Conservation (phyloP, 331 rosid genomes). For the Malus hybrid region DNA sequence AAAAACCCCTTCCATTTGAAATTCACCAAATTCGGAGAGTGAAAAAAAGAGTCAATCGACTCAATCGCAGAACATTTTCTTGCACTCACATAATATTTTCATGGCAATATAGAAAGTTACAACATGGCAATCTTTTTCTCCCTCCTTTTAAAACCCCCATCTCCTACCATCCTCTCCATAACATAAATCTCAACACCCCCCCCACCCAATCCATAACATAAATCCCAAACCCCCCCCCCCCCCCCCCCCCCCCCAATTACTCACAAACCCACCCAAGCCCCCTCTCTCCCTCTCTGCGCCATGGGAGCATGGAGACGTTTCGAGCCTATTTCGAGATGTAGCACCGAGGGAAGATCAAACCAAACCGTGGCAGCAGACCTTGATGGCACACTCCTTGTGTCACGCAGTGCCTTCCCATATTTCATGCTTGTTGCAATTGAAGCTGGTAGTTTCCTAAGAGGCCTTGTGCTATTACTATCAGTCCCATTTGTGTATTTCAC, state of each 20-base stretch:
- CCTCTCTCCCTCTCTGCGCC: not conserved
- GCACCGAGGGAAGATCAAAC: conserved; percentile 40
- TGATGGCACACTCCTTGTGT: conserved; percentile 73
- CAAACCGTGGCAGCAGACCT: conserved; percentile 79
- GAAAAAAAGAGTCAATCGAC: too few species aligned
- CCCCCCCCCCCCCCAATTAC: not conserved
- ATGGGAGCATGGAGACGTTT: conserved; percentile 51
- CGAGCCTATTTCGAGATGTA: conserved; percentile 56
- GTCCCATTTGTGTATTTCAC: conserved; percentile 60
- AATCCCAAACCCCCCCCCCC: not conserved
- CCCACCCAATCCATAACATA: not conserved
- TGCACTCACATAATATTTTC: conserved; percentile 5
- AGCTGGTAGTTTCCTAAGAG: conserved; percentile 74
- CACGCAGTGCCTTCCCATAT: conserved; percentile 75
- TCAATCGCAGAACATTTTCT: not conserved
- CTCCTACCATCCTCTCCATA: conserved; percentile 17
- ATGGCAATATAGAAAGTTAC: conserved; percentile 5
- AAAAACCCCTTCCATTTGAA: too few species aligned
- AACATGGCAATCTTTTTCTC: conserved; percentile 17
- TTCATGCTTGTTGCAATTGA: conserved; percentile 87
- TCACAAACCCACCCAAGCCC: not conserved
- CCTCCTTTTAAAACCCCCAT: conserved; percentile 36
- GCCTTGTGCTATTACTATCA: conserved; percentile 38
- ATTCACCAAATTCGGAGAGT: too few species aligned
- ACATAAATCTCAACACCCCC: not conserved